Percentiles rank a stretch among this genome's conserved stretches.
Conservation (phyloP, 140 eudicot species). For the Senecio squalidus region DNA sequence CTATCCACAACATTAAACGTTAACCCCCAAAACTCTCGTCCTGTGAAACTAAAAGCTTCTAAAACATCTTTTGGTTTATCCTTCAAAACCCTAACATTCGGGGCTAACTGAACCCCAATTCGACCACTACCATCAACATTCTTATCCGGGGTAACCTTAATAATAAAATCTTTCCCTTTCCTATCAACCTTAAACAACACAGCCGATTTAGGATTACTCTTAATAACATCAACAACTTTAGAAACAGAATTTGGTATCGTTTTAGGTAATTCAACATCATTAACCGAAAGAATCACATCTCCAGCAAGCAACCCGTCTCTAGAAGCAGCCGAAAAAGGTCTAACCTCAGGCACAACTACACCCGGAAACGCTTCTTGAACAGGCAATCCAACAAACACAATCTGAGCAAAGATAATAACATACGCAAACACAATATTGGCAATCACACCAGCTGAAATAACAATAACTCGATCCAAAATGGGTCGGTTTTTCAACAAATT, state of each 20-base stretch:
- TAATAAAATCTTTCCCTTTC: conserved; percentile 38
- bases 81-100: conserved; percentile 55
- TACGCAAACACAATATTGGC: conserved; percentile 88
- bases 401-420: conserved; percentile 67
- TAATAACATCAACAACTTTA: conserved; percentile 70
- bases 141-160: conserved; percentile 68
- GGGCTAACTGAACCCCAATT: conserved; percentile 82
- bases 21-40: conserved; percentile 83
- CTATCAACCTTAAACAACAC: conserved; percentile 56
- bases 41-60: conserved; percentile 61
- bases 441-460: conserved; percentile 92
- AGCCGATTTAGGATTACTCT: conserved; percentile 48
- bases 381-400: conserved; percentile 85
- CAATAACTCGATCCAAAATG: conserved; percentile 67
- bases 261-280: conserved; percentile 46
- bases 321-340: conserved; percentile 80
- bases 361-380: conserved; percentile 88
- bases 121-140: conserved; percentile 74
- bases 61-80: conserved; percentile 51
- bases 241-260: conserved; percentile 60
- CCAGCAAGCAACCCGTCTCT: conserved; percentile 79
- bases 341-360: conserved; percentile 81
- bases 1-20: conserved; percentile 66
- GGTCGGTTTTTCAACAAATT: conserved; percentile 80
- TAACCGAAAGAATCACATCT: conserved; percentile 67